A percentile compares a stretch with the other conserved stretches of the same genome.
Conservation (phyloP, 1,284 basidiomycete species). For the Sporisorium scitamineum region DNA sequence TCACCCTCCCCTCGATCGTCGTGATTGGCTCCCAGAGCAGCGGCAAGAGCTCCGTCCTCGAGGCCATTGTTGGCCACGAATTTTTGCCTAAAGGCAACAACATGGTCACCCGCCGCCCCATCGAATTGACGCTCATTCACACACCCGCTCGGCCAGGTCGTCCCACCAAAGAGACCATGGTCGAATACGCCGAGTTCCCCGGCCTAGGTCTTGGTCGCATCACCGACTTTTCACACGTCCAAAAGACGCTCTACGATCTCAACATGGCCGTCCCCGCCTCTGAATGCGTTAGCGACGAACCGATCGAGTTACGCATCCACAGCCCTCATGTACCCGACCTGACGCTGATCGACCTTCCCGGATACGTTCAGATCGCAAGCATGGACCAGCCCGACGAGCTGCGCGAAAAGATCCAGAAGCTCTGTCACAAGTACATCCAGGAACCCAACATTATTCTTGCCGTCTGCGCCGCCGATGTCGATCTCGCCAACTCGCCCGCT, state of each 20-base stretch:
- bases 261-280: conserved; percentile 90
- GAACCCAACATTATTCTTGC: conserved; percentile 98
- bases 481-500: conserved; percentile 97
- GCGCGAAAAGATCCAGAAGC: conserved; percentile 87
- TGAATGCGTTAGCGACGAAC: conserved; percentile 91
- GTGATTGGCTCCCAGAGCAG: conserved; percentile 98
- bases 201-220: conserved; percentile 87
- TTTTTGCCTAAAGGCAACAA: conserved; percentile 99
- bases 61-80: conserved; percentile 97
- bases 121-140: conserved; percentile 96
- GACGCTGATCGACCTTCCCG: conserved; percentile 95
- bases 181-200: conserved; percentile 94
- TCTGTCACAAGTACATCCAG: conserved; percentile 96
- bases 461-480: conserved; percentile 97
- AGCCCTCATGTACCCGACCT: conserved; percentile 95
- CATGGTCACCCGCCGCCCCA: conserved; percentile 98
- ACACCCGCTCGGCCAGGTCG: conserved; percentile 71
- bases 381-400: conserved; percentile 95
- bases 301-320: conserved; percentile 96
- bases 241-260: conserved; percentile 91
- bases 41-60: conserved; percentile 96
- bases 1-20: conserved; percentile 95
- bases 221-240: conserved; percentile 87
- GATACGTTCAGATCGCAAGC: conserved; percentile 94
- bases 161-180: conserved; percentile 72